Percentiles rank a stretch among this genome's conserved stretches.
Conservation (phyloP, 495 filamentous ascomycete genomes). For the Platismatia glauca region DNA sequence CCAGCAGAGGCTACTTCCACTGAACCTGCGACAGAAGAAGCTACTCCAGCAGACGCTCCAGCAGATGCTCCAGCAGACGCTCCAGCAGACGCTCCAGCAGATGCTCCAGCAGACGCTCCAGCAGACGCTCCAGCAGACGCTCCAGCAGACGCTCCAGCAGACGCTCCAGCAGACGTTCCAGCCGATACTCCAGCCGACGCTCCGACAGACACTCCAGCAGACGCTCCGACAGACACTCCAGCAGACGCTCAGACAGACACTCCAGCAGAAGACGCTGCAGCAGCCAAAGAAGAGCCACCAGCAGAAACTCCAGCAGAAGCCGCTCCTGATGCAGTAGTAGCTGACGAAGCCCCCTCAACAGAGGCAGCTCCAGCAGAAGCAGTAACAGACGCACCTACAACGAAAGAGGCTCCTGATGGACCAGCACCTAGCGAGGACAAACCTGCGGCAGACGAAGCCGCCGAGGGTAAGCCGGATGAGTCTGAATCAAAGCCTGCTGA, state of each 20-base stretch:
- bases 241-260: background rate
- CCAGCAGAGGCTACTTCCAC: slow-evolving; percentile 1
- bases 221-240: background rate
- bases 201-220: no score
- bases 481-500: background rate
- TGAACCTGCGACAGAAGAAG: slow-evolving; percentile 7
- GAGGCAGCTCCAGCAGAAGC: background rate
- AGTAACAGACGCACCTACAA: background rate
- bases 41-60: background rate
- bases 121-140: background rate
- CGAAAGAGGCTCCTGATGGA: background rate
- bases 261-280: slow-evolving; percentile 1
- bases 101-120: no score
- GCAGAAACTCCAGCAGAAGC: slow-evolving; percentile 8
- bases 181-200: slow-evolving; percentile 2
- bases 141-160: background rate
- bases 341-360: background rate
- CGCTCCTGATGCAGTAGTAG: background rate
- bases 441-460: background rate
- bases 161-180: background rate
- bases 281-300: background rate
- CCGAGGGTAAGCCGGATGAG: background rate
- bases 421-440: background rate
- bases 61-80: slow-evolving; percentile 2
- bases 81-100: no score